Conservation (phyloP, 2,329 filamentous ascomycete species). For the Nothopassalora personata region DNA sequence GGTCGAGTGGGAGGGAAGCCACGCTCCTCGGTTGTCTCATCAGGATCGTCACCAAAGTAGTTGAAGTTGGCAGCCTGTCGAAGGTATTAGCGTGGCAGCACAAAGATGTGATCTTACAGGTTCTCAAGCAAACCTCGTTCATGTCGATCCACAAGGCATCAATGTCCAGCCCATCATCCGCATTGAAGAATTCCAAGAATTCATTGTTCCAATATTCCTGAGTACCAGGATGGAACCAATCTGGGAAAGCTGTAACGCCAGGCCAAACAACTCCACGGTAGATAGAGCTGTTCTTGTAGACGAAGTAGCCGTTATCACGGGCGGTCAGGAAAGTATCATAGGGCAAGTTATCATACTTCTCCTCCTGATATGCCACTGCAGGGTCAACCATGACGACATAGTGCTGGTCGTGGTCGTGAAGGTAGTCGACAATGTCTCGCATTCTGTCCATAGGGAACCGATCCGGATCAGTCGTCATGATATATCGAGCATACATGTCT, state of each 20-base stretch:
- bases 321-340: conserved; percentile 55
- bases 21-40: conserved; percentile 34
- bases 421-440: conserved; percentile 56
- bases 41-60: conserved; percentile 34
- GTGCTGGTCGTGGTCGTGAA: conserved; percentile 38
- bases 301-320: too few relatives aligned
- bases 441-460: conserved; percentile 58
- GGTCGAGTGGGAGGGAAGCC: conserved; percentile 57
- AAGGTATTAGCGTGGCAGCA: too few relatives aligned
- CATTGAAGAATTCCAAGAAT: conserved; percentile 59
- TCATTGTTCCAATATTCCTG: conserved; percentile 64
- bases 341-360: conserved; percentile 17
- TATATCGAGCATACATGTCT: conserved; percentile 40
- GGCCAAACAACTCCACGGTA: conserved; percentile 71
- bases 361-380: conserved; percentile 43
- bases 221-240: conserved; percentile 66
- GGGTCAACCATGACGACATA: conserved; percentile 68
- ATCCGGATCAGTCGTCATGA: conserved; percentile 61
- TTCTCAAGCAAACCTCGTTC: conserved; percentile 40
- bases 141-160: conserved; percentile 69
- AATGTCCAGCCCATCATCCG: conserved; percentile 62
- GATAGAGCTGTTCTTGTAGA: conserved; percentile 44
- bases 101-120: too few relatives aligned
- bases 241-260: conserved; percentile 47
- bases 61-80: conserved; percentile 40